Base-by-base conservation (phyloP, 176 grass and related monocot species). In the Hsuehochloa calcarea region DNA sequence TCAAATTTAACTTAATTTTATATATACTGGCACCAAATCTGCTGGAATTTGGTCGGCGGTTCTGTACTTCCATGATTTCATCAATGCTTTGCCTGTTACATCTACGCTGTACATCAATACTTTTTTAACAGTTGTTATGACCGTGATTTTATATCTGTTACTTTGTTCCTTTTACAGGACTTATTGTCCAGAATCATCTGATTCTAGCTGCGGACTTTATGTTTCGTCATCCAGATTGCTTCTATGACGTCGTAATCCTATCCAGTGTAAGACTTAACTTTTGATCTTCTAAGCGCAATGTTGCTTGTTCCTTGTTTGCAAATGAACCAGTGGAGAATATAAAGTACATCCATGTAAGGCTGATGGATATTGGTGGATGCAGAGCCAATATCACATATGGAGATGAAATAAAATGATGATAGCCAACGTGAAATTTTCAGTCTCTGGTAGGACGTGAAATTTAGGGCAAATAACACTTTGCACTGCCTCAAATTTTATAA, bases 211-310 rank as follows among this genome's bases (percentile, higher is more conserved):
- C 96, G 68, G 91, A 94, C 79, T 99, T 99, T 79, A 96, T 99
- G 91, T 86, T 99, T 82, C 90, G 90, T 31, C 93, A 99, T 80
- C 96, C 86, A 62, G 96, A 96, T 89, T 99, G 91, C 79, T 94
- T 99, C 82, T 86, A 85, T 72, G 96, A 99, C 19, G 88, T 92
- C 20, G 23, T 85, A 26, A 81, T 99, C 84, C 82, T 99, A 34
- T 99, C 93, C 68, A 92, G 82, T 59, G 91, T 99, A 94, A 96
- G 90, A 67, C 23, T 65, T 78, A 54, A 19, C 25, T 70, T 50
- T 37, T 77, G 1, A 19, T 78, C 5, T 70, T 78, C 15, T 8
- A 41, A 64, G 5, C 47, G 15, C 5, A 56, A 52, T 72, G 26
- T 5, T 80, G 5, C 59, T 19, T 87, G 19, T 41, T 58, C 23